Percentiles rank a stretch among this genome's conserved stretches.
phyloP scores from a whole-genome alignment of 257 asterid species.

The Schizonepeta tenuifolia region DNA sequence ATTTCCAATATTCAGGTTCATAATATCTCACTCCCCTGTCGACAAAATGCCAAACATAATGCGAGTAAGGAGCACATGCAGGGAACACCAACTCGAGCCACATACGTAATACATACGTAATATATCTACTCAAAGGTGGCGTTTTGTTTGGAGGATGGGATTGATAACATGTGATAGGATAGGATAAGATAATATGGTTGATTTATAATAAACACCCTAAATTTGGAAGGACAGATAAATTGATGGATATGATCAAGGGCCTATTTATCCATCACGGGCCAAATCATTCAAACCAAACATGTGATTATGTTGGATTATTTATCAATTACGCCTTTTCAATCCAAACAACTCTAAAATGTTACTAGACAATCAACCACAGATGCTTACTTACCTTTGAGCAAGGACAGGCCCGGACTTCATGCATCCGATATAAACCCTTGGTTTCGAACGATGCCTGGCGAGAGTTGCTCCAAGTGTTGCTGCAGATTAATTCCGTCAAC shows the following conservation, averaged over 20 bases:
- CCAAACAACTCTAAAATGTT: not conserved
- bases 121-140: too few relatives aligned
- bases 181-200: too few relatives aligned
- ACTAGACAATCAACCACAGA: not conserved
- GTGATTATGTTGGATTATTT: too few relatives aligned
- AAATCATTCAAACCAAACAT: too few relatives aligned
- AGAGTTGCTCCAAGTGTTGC: constrained; percentile 48
- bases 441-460: constrained; percentile 45
- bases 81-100: constrained; percentile 5
- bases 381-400: constrained; percentile 49
- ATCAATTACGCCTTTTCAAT: too few relatives aligned
- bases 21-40: constrained; percentile 60
- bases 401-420: constrained; percentile 60
- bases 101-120: not conserved
- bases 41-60: not conserved
- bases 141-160: too few relatives aligned
- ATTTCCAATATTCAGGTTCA: constrained; percentile 59
- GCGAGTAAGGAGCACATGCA: not conserved
- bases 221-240: too few relatives aligned
- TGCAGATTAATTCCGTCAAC: constrained; percentile 32
- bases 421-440: constrained; percentile 56
- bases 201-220: too few relatives aligned
- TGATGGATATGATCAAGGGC: too few relatives aligned
- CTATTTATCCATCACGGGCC: too few relatives aligned
- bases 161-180: too few relatives aligned